Evolutionary conservation across 306 rosid genomes (phyloP).

Genomic region (Cucurbita ficifolia): DNA sequence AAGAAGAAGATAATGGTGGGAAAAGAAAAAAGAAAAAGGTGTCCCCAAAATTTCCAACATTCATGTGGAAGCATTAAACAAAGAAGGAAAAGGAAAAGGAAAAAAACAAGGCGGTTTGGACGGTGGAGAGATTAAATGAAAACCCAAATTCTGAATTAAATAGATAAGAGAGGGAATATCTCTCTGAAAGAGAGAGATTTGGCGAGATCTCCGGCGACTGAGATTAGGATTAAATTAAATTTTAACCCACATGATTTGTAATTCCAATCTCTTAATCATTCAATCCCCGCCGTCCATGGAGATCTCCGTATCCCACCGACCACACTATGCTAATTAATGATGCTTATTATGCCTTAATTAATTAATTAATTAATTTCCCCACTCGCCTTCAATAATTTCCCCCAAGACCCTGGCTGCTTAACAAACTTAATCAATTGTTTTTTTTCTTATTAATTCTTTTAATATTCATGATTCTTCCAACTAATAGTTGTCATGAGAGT

Average conservation of each 20-base stretch:
- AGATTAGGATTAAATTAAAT: constrained; percentile 4
- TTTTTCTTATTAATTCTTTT: neutral
- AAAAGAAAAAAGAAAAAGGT: neutral
- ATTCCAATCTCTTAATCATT: neutral
- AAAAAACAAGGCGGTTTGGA: neutral
- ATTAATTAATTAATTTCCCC: neutral
- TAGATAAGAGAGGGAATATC: neutral
- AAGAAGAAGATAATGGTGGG: too few species aligned
- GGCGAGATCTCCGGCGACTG: neutral
- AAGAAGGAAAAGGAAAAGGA: too few species aligned
- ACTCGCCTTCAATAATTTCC: neutral
- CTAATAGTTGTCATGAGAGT: too few species aligned
- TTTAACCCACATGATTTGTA: neutral
- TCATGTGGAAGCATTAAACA: neutral
- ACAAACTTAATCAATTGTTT: neutral
- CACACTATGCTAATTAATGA: neutral
- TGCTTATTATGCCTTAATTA: neutral
- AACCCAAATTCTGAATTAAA: neutral
- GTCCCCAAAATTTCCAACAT: constrained; percentile 5
- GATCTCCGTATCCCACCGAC: constrained; percentile 53
- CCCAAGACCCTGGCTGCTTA: neutral
- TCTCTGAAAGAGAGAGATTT: neutral
- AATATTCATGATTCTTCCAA: too few species aligned
- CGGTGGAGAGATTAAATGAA: constrained; percentile 19
- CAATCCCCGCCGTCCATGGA: constrained; percentile 32